Conservation (phyloP, 371 early-diverging fungal genomes). For the Nematocida ironsii region DNA sequence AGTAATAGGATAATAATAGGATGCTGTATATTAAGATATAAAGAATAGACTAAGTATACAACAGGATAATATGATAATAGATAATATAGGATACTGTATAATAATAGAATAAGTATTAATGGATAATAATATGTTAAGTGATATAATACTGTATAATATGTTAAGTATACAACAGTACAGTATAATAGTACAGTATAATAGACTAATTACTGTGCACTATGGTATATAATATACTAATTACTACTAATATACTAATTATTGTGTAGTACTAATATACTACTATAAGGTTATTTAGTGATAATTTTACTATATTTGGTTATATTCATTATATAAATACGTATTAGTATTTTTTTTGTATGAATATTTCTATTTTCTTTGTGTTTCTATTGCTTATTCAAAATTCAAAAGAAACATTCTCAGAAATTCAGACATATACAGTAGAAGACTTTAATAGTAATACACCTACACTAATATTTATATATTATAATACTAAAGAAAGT, state of each 20-base stretch:
- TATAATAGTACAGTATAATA: too few relatives aligned
- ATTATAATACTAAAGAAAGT: constrained; percentile 41
- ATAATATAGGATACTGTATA: too few relatives aligned
- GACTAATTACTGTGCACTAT: not conserved
- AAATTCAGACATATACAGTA: constrained; percentile 25
- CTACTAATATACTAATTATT: too few relatives aligned
- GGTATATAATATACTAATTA: too few relatives aligned
- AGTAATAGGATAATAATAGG: too few relatives aligned
- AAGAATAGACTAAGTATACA: too few relatives aligned
- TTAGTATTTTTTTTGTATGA: constrained; percentile 22
- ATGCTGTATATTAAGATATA: too few relatives aligned
- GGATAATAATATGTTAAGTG: too few relatives aligned
- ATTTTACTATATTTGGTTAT: constrained; percentile 1
- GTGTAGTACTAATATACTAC: not conserved
- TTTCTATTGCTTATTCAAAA: constrained; percentile 23
- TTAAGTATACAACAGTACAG: too few relatives aligned
- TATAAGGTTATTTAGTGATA: not conserved
- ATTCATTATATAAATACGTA: constrained; percentile 4
- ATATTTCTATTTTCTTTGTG: not conserved
- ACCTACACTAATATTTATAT: constrained; percentile 49
- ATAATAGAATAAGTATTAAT: too few relatives aligned
- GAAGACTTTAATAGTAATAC: constrained; percentile 1
- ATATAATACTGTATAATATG: too few relatives aligned
- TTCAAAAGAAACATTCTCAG: constrained; percentile 1
- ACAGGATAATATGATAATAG: too few relatives aligned